Evolutionary conservation across 2,329 filamentous ascomycete genomes (phyloP).

Genomic region (Dactylellina parvicollis): DNA sequence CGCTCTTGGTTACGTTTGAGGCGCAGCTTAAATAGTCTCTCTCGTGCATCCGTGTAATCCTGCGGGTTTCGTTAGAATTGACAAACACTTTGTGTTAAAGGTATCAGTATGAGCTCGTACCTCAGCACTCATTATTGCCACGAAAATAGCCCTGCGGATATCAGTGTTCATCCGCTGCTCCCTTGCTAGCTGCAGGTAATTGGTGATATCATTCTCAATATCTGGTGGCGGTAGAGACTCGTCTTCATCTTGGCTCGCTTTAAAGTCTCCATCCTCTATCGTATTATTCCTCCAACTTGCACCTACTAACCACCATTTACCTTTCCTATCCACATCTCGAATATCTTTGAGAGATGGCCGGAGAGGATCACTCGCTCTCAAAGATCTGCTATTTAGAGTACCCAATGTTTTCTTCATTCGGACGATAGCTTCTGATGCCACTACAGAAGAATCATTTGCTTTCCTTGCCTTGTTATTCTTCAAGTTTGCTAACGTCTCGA

Average conservation of each 20-base stretch:
- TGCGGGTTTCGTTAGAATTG: slow-evolving; percentile 65
- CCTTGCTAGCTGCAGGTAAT: slow-evolving; percentile 77
- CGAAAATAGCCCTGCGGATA: slow-evolving; percentile 88
- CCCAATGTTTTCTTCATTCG: slow-evolving; percentile 90
- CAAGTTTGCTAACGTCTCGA: slow-evolving; percentile 91
- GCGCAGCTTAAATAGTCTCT: slow-evolving; percentile 80
- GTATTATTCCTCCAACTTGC: slow-evolving; percentile 78
- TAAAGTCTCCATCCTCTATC: slow-evolving; percentile 23
- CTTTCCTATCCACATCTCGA: slow-evolving; percentile 81
- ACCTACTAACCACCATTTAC: slow-evolving; percentile 98
- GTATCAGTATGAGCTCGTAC: background rate
- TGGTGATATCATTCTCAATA: slow-evolving; percentile 64
- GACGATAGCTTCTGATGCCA: slow-evolving; percentile 82
- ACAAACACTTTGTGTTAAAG: background rate
- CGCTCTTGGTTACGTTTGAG: slow-evolving; percentile 86
- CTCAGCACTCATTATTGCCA: slow-evolving; percentile 74
- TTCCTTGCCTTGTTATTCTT: slow-evolving; percentile 89
- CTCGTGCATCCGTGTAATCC: slow-evolving; percentile 83
- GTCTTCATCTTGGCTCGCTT: background rate
- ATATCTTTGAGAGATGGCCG: slow-evolving; percentile 85
- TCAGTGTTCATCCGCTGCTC: slow-evolving; percentile 88
- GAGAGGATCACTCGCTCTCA: slow-evolving; percentile 82
- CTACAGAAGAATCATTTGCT: slow-evolving; percentile 70
- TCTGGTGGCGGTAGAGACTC: background rate
- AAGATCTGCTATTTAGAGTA: slow-evolving; percentile 73